Evolutionary conservation across 2,329 filamentous ascomycete species (phyloP), one percentile per base, ranked within the genome.

Genomic region (Epichloe elymi): DNA sequence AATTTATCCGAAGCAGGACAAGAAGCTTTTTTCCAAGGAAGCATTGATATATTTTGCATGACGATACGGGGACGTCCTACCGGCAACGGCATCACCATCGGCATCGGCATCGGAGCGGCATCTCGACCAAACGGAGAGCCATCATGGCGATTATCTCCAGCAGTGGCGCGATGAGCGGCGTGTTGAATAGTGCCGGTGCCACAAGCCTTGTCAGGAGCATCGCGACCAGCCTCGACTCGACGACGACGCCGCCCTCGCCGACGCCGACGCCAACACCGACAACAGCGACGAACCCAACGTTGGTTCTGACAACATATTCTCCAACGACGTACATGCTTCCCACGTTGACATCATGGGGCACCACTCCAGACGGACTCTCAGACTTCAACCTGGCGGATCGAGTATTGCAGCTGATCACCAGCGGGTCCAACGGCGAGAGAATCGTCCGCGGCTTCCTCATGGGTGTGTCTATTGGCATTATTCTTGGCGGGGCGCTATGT

Each of bases 381-480:
- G 59, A 59, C 42, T 51, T 58, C 39, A 58, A 63, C 46, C 26
- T 64, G 40, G 57, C 57, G 20, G 55, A 61, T 35, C 58, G 60
- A 30, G 59, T 65, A 50, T 55, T 63, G 52, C 51, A 57, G 36
- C 56, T 66, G 41, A 58, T 63, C 23, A 57, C 55, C 8, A 59
- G 58, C 30, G 64, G 63, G 7, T 62, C 62, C 5, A 60, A 55
- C 47, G 61, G 61, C 14, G 64, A 65, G 41, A 64, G 60, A 54
- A 58, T 66, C 11, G 59, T 65, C 44, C 60, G 61, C 11, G 64
- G 63, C 37, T 65, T 67, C 56, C 56, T 67, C 19, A 61, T 66
- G 43, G 65, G 64, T 40, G 55, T 66, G 26, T 63, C 60, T 1
- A 53, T 65, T 20, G 64, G 64, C 3, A 52, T 66, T 4, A 51